Base-by-base conservation (phyloP, 1,139 yeast species). In the Yamadazyma blattariae region DNA sequence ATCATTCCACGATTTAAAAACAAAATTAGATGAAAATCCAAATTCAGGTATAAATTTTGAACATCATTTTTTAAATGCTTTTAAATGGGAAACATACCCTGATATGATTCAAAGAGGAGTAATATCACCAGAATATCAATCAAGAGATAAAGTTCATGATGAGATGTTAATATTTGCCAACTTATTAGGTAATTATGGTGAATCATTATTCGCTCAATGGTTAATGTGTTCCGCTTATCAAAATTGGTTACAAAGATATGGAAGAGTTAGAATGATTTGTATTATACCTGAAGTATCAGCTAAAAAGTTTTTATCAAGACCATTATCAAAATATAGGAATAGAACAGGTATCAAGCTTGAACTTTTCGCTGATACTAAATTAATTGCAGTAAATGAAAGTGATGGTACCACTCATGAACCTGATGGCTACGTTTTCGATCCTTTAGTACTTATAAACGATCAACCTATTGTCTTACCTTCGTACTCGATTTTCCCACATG, bases 201-300 rank as follows among this genome's bases (percentile, higher is more conserved):
- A 85, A 53, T 77, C 82, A 31, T 67, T 86, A 18, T 57, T 83
- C 25, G 82, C 86, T 32, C 96, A 88, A 59, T 85, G 90, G 79
- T 57, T 85, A 22, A 72, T 72, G 47, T 85, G 95, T 54, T 64
- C 82, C 29, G 79, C 76, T 1, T 73, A 82, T 52, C 68, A 74
- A 33, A 85, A 84, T 50, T 87, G 96, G 96, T 56, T 86, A 12
- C 84, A 81, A 46, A 66, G 68, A 44, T 84, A 73, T 53, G 96
- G 96, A 0, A 67, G 84, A 35, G 88, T 85, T 2, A 64, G 85
- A 39, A 77, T 85, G 81, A 59, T 87, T 13, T 51, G 84, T 22
- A 73, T 86, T 73, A 65, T 79, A 9, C 77, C 80, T 3, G 76
- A 77, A 16, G 39, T 58, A 1, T 73, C 85, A 0, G 90, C 90